Base-by-base conservation (phyloP, 2,329 filamentous ascomycete species). In the Colletotrichum plurivorum region DNA sequence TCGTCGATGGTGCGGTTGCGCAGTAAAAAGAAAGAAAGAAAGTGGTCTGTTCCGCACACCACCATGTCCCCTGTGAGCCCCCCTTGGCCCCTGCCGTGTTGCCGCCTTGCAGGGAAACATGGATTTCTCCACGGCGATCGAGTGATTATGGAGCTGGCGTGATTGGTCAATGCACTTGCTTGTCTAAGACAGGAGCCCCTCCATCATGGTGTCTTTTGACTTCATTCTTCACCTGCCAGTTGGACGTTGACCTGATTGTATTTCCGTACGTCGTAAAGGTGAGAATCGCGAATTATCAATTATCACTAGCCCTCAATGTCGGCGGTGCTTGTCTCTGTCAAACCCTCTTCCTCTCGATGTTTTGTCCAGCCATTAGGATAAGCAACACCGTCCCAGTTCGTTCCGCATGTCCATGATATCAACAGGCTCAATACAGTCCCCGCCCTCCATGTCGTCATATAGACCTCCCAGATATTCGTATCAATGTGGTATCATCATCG, bases 401-500 rank as follows among this genome's bases (percentile, higher is more conserved):
- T 55, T 5, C 3, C 20, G 55, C 51, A 25, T 63, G 16, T 13
- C 13, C 16, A 20, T 20, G 5, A 18, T 5, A 12, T 27, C 6
- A 5, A 43, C 56, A 27, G 4, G 22, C 55, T 4, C 8, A n/a
- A 36, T 4, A 15, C 13, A 16, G 16, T n/a, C 16, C 13, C 9
- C 16, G 51, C 43, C 0, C 4, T 46, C 16, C 18, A 5, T 10
- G 20, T 12, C 7, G 1, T 41, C n/a, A 20, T 25, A 39, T n/a
- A 18, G 22, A 25, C 22, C 22, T 25, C 22, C 22, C 31, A 36
- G 31, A 36, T 36, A 36, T 36, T 22, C 41, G 22, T 13, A 31
- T 61, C 20, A 61, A 18, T 69, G 55, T 2, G 62, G 67, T 56
- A 56, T 43, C 45, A 67, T 69, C 56, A 67, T 69, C 15, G 55